Evolutionary conservation across 352 stramenopile genomes (phyloP).

Genomic region (Globisporangium abappressorium): DNA sequence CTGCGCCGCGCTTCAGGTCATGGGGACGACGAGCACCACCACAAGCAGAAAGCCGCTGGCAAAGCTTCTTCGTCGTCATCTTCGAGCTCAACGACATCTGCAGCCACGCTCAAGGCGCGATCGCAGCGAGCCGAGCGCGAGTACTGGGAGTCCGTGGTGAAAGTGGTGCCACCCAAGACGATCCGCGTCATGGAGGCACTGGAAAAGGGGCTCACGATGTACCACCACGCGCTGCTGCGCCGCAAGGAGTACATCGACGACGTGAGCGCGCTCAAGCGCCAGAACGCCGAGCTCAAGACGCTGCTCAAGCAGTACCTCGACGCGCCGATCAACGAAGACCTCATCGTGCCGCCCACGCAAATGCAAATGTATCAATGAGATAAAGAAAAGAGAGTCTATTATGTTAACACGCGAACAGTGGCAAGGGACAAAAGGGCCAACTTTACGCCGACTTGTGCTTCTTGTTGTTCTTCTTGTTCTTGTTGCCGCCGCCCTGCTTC

Average conservation of each 20-base stretch:
- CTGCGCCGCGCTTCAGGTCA: constrained; percentile 28
- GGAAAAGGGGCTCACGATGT: constrained; percentile 80
- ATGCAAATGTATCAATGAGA: constrained; percentile 68
- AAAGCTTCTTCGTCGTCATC: constrained; percentile 15
- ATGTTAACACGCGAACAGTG: not conserved
- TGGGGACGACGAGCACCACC: not conserved
- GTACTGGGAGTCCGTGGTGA: constrained; percentile 77
- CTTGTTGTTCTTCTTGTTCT: constrained; percentile 19
- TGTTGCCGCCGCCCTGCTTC: constrained; percentile 19
- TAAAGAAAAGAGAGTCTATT: constrained; percentile 1
- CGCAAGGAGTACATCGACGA: constrained; percentile 82
- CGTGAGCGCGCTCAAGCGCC: constrained; percentile 65
- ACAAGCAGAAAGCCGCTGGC: constrained; percentile 3
- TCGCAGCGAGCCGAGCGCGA: constrained; percentile 52
- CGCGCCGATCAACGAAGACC: constrained; percentile 76
- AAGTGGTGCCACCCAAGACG: constrained; percentile 68
- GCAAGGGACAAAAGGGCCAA: not conserved
- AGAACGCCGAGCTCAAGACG: constrained; percentile 90
- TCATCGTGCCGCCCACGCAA: constrained; percentile 83
- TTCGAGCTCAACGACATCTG: constrained; percentile 21
- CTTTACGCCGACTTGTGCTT: constrained; percentile 12
- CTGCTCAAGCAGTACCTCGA: constrained; percentile 89
- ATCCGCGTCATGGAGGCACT: constrained; percentile 78
- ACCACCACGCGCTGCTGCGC: constrained; percentile 77
- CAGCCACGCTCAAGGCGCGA: constrained; percentile 35